These are phyloP conservation scores for Lactifluus volemus DNA, from an alignment of 768 basidiomycete genomes.

Conservation along the genomic window DNA sequence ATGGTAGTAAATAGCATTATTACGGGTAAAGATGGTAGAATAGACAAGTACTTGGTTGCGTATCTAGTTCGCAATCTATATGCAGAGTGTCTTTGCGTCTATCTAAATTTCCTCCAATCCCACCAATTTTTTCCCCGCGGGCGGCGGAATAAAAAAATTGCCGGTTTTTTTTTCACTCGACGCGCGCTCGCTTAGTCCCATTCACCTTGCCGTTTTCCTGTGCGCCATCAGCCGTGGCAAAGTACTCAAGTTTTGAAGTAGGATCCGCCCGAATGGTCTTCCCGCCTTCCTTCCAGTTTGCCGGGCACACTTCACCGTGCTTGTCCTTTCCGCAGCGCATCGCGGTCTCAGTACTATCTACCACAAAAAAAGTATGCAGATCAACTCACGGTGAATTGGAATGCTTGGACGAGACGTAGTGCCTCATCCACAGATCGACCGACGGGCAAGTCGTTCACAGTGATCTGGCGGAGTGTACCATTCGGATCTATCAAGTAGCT, in stretches of 20 bases:
- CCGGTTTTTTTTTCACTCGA: conserved; percentile 30
- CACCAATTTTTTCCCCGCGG: not conserved
- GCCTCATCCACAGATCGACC: conserved; percentile 96
- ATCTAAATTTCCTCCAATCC: not conserved
- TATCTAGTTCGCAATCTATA: not conserved
- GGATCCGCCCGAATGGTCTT: conserved; percentile 82
- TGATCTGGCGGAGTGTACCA: conserved; percentile 66
- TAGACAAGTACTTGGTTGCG: not conserved
- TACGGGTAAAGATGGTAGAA: not conserved
- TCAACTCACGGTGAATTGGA: conserved; percentile 72
- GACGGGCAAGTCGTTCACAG: conserved; percentile 87
- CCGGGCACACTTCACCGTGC: conserved; percentile 90
- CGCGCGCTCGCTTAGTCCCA: conserved; percentile 52
- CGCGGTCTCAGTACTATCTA: not conserved
- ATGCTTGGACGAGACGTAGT: conserved; percentile 81
- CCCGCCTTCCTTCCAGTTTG: conserved; percentile 76
- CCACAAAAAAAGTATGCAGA: not conserved
- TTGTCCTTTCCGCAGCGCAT: conserved; percentile 45
- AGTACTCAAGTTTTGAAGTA: conserved; percentile 66
- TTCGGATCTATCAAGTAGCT: conserved; percentile 83
- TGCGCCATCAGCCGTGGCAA: conserved; percentile 31
- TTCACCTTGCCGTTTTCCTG: conserved; percentile 28
- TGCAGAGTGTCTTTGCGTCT: not conserved
- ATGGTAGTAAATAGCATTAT: not conserved
- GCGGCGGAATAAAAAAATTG: not conserved